Evolutionary conservation across 768 basidiomycete species (phyloP), one percentile per base, ranked within the genome.

Genomic region (Lactarius psammicola): DNA sequence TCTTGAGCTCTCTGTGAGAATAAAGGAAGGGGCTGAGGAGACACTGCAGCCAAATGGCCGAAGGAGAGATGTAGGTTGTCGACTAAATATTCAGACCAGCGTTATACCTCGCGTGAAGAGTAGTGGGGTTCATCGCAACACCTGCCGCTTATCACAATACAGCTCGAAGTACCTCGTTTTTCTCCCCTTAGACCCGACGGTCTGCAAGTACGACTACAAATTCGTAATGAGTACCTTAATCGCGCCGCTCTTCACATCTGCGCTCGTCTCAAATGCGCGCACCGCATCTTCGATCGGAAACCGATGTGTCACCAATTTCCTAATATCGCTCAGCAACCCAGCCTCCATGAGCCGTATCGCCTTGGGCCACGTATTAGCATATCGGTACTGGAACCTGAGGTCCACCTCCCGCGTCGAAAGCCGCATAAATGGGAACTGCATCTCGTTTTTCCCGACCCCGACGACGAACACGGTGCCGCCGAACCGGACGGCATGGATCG

Each of bases 241-340:
- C 44, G 87, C 85, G 8, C 87, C 87, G 70, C 85, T 86, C 26
- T 81, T 64, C 57, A 84, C 84, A 72, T 89, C 87, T 7, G 87
- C 87, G 20, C 87, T 87, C 42, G 87, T 81, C 70, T 92, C 85
- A 78, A 95, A 95, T 2, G 94, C 94, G 58, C 85, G 77, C 9
- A 87, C 81, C 0, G 92, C 89, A 36, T 89, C 82, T 69, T 90
- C 88, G 20, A 95, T 81, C 23, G 79, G 68, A 74, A 90, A 90
- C 15, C 85, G 80, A 70, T 90, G 90, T 33, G 89, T 90, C n/a
- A 93, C 87, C 60, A 94, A 83, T 69, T 90, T 89, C 68, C 87
- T 87, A 64, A 93, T 77, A 70, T 90, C 80, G 60, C 88, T 83
- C 26, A 95, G 76, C 33, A 86, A 84, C 26, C 87, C 85, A 46